Base-by-base conservation (phyloP, 2,329 filamentous ascomycete genomes). In the Phaeomoniella chlamydospora region DNA sequence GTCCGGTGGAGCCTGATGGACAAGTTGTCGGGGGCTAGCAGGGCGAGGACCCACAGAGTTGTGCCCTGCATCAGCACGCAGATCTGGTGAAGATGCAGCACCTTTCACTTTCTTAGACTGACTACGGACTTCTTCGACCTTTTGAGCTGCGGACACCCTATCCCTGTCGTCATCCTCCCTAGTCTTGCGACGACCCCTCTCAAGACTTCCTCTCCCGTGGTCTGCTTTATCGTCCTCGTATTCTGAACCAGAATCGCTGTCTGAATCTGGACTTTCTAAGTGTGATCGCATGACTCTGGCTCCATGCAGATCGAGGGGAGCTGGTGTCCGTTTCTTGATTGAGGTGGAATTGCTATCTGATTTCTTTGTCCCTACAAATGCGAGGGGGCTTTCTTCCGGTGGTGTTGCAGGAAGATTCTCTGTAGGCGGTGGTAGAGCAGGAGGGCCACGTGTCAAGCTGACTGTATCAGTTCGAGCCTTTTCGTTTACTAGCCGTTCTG, bases 91-190 rank as follows among this genome's bases (percentile, higher is more conserved):
- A 6, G 22, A 35, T 18, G 44, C 40, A 14, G 43, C 18, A 19
- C 39, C 40, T 17, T 45, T 41, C 33, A 31, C 29, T 18, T 81
- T 84, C 53, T 81, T 83, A 0, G 82, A 87, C 18, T 73, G 60
- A 54, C 80, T 86, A 39, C 79, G 70, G 17, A 70, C 67, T 49
- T 84, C 78, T 47, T 86, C 77, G 49, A 75, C 73, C 34, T 70
- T 69, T 33, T 71, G 53, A 1, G 71, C 74, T n/a, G 77, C 55
- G 11, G 74, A 65, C 51, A 88, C 83, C 33, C 87, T 74, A 37
- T 84, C 72, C 37, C 70, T 69, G 45, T 94, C 85, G 49, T 94
- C 87, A 42, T 94, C 84, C 53, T 88, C 85, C 36, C 87, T 72
- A 2, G 86, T 94, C 55, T 80, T 84, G 46, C 84, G 70, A 40